Evolutionary conservation across 1,284 basidiomycete species (phyloP), one percentile per base, ranked within the genome.

Genomic region (Gymnopus androsaceus): DNA sequence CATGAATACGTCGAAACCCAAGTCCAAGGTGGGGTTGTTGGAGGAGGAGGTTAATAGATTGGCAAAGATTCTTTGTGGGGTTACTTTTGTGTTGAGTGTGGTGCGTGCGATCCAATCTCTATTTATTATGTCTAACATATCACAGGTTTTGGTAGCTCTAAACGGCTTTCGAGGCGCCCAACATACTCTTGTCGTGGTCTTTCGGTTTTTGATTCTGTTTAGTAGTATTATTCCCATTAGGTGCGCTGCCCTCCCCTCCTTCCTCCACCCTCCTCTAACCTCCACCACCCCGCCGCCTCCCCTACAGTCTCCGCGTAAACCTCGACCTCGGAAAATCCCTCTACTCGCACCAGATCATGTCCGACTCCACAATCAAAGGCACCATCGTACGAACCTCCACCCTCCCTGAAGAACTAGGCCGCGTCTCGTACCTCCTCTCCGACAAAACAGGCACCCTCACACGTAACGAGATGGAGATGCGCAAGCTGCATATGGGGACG

Each of bases 251-350:
- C n/a, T 71, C 19, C 17, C 14, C 7, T 23, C 34, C 48, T 27
- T 37, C 48, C 51, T 31, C 9, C 25, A 40, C 33, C 14, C 31
- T 37, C 9, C 12, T 47, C 34, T 54, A 19, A 37, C 25, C n/a
- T 36, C 14, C 5, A 11, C 21, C 15, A 36, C 31, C 36, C 1
- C 2, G 11, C 11, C 51, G 1, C 41, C 21, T 23, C 17, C 17
- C n/a, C 6, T 57, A 28, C 34, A 98, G 94, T 79, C 77, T 99
- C 51, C 91, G 97, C 25, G 96, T 99, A 59, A 99, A 99, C 66
- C 81, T 99, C 49, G 97, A 99, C 71, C 98, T 99, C 95, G 97
- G 96, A 59, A 99, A 99, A 76, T 98, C 95, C 0, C 92, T 98
- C 40, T 99, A 99, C 66, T 94, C 94, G 0, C 87, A 91, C 45